Evolutionary conservation across 2,329 filamentous ascomycete genomes (phyloP).

Genomic region (Myriosclerotinia scirpicola): DNA sequence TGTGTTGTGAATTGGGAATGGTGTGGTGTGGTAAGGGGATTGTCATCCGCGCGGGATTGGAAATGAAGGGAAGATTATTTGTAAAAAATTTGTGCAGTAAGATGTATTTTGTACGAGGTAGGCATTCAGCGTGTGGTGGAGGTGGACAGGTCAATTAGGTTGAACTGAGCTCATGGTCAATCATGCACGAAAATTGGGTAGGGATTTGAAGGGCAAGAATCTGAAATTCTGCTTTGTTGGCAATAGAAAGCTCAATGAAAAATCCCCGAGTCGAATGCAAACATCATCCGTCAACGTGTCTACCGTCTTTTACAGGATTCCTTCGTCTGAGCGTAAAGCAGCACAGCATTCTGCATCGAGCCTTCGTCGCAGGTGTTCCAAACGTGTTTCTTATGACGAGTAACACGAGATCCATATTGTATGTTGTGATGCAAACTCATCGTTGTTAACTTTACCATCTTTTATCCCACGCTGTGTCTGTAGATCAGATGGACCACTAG

Average conservation of each 20-base stretch:
- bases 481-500: slow-evolving; percentile 15
- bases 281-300: slow-evolving; percentile 7
- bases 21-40: not conserved
- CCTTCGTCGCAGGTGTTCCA: slow-evolving; percentile 13
- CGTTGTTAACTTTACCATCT: slow-evolving; percentile 21
- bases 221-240: not conserved
- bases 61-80: not conserved
- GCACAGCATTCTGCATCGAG: slow-evolving; percentile 15
- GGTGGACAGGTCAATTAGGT: not conserved
- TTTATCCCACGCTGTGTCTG: slow-evolving; percentile 13
- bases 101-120: not conserved
- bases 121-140: not conserved
- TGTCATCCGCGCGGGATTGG: not conserved
- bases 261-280: slow-evolving; percentile 4
- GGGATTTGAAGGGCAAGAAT: not conserved
- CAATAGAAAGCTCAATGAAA: slow-evolving; percentile 5
- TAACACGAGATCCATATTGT: slow-evolving; percentile 13
- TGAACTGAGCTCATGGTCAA: not conserved
- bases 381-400: not conserved
- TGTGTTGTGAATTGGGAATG: not conserved
- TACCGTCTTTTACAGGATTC: slow-evolving; percentile 2
- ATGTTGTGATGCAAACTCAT: slow-evolving; percentile 7
- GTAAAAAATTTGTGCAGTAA: not conserved
- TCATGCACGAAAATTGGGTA: slow-evolving; percentile 5
- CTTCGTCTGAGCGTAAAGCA: slow-evolving; percentile 7